Conservation (phyloP, 306 rosid species). For the Alnus glutinosa region DNA sequence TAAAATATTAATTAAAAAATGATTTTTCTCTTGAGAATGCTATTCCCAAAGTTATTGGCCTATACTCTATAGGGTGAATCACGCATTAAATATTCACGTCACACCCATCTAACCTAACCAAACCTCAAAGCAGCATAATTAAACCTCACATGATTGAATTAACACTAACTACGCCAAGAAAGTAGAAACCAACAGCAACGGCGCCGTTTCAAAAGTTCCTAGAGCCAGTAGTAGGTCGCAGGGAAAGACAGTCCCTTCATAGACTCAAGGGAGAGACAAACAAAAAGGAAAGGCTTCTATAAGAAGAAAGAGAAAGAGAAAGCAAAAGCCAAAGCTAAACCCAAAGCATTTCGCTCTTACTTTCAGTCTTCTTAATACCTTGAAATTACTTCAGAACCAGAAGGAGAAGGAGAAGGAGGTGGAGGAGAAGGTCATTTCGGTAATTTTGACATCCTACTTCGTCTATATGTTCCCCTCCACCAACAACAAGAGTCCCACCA, state of each 20-base stretch:
- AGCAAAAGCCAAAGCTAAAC: constrained; percentile 21
- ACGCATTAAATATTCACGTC: background rate
- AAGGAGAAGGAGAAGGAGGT: background rate
- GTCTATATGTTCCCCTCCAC: constrained; percentile 65
- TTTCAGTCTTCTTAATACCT: constrained; percentile 16
- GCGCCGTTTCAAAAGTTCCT: background rate
- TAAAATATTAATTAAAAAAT: too few relatives aligned
- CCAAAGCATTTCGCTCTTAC: constrained; percentile 26
- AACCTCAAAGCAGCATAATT: background rate
- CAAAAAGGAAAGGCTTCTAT: constrained; percentile 27
- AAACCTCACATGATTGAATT: background rate
- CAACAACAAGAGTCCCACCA: constrained; percentile 31
- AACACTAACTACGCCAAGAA: background rate
- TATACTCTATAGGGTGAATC: too few relatives aligned
- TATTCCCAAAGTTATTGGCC: too few relatives aligned
- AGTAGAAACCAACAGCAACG: background rate
- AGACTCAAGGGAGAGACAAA: constrained; percentile 25
- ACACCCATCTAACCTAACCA: background rate
- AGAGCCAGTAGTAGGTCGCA: background rate
- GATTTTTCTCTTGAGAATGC: too few relatives aligned
- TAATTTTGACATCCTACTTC: constrained; percentile 22
- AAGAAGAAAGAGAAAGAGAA: constrained; percentile 18
- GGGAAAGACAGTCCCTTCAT: background rate
- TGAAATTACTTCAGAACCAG: background rate
- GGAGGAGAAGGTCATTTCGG: constrained; percentile 33